Conservation (phyloP, 768 basidiomycete species). For the Leucogyrophana mollusca region DNA sequence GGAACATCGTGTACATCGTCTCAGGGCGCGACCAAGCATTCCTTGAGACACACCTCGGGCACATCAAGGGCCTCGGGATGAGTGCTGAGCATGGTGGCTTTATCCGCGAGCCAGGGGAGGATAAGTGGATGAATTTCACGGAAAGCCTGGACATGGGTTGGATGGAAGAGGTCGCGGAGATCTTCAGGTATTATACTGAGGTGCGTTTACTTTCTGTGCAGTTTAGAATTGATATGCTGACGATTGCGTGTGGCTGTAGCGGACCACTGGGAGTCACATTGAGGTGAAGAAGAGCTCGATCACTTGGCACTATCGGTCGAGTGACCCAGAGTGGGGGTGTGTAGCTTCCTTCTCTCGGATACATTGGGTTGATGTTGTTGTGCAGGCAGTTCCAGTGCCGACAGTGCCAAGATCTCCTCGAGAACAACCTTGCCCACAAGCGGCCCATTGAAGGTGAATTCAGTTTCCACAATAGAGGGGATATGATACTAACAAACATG, state of each 20-base stretch:
- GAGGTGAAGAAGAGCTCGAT: conserved; percentile 97
- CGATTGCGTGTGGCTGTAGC: conserved; percentile 32
- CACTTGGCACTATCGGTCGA: conserved; percentile 95
- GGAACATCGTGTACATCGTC: conserved; percentile 95
- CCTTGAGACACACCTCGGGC: conserved; percentile 88
- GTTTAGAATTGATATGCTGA: conserved; percentile 9
- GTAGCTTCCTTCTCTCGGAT: conserved; percentile 25
- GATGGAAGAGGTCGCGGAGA: conserved; percentile 94
- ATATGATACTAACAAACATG: conserved; percentile 6
- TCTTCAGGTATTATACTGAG: conserved; percentile 96
- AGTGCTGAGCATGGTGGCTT: conserved; percentile 97
- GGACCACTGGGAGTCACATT: conserved; percentile 94
- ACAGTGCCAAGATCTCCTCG: conserved; percentile 93
- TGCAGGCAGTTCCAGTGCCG: conserved; percentile 86
- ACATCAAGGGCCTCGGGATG: conserved; percentile 80
- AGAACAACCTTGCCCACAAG: conserved; percentile 91
- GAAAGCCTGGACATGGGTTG: conserved; percentile 92
- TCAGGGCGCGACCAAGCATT: conserved; percentile 94
- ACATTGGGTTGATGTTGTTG: conserved; percentile 4
- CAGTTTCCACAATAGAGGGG: neutral
- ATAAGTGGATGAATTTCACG: conserved; percentile 87
- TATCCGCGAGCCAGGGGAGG: conserved; percentile 65
- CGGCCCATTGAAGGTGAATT: conserved; percentile 86
- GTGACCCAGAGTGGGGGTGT: conserved; percentile 95
- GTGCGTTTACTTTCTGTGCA: conserved; percentile 30